These are phyloP conservation scores for Yueomyces sp. DNA, from an alignment of 805 yeast genomes.

Conservation along the genomic window DNA sequence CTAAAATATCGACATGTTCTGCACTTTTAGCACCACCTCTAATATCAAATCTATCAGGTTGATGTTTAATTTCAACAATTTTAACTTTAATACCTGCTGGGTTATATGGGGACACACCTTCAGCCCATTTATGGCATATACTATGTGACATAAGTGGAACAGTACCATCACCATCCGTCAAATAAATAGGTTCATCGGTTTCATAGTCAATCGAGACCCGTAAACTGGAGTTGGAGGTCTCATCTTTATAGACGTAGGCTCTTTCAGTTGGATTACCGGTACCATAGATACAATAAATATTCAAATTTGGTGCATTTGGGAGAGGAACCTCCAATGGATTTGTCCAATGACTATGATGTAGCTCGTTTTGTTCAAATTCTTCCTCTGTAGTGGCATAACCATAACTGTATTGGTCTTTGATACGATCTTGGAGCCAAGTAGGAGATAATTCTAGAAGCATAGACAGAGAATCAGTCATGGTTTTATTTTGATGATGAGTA, in stretches of 20 bases:
- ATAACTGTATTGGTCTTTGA: conserved; percentile 57
- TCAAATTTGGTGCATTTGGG: conserved; percentile 89
- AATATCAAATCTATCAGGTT: conserved; percentile 86
- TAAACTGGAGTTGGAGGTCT: conserved; percentile 37
- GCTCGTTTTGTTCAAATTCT: conserved; percentile 52
- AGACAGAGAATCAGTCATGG: conserved; percentile 57
- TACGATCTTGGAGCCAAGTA: conserved; percentile 57
- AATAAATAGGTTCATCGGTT: conserved; percentile 48
- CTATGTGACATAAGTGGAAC: conserved; percentile 76
- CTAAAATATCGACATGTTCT: conserved; percentile 93
- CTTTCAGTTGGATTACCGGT: conserved; percentile 96
- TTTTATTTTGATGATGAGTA: conserved; percentile 31
- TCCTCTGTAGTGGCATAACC: conserved; percentile 53
- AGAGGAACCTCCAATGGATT: conserved; percentile 87
- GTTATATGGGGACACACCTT: conserved; percentile 49
- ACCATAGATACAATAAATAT: conserved; percentile 82
- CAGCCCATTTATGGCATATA: conserved; percentile 87
- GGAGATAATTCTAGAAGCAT: conserved; percentile 55
- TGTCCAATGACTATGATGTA: conserved; percentile 74
- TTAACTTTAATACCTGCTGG: conserved; percentile 67
- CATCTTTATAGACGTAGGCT: conserved; percentile 72
- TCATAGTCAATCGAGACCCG: conserved; percentile 62
- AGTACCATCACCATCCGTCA: conserved; percentile 95
- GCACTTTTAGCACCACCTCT: conserved; percentile 97
- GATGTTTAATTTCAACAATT: conserved; percentile 82